These are phyloP conservation scores for Phlegmacium glaucopus DNA, from an alignment of 768 basidiomycete species.

Conservation along the genomic window DNA sequence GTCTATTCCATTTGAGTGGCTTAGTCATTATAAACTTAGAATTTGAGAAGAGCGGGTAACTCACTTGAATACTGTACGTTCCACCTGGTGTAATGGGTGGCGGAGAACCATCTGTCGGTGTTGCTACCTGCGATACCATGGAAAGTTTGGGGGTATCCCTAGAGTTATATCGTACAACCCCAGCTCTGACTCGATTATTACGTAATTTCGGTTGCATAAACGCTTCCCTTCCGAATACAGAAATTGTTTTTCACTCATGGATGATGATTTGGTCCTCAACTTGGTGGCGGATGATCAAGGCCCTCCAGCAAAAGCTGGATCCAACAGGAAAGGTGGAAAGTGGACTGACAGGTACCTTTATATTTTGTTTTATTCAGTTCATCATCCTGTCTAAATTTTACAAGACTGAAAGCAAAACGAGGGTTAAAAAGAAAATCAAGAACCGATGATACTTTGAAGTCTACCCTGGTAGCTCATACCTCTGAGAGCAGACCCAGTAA, in stretches of 20 bases:
- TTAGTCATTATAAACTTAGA: conserved; percentile 27
- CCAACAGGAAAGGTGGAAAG: conserved; percentile 55
- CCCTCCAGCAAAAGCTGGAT: conserved; percentile 19
- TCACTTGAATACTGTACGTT: conserved; percentile 71
- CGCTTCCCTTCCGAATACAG: not conserved
- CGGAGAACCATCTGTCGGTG: conserved; percentile 45
- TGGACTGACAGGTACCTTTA: conserved; percentile 72
- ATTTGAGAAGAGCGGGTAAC: conserved; percentile 22
- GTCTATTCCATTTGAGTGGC: conserved; percentile 49
- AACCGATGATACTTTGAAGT: conserved; percentile 29
- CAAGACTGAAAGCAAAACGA: conserved; percentile 74
- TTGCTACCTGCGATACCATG: conserved; percentile 39
- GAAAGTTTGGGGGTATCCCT: conserved; percentile 12
- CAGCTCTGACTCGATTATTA: conserved; percentile 25
- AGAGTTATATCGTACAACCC: conserved; percentile 6
- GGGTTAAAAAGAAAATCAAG: conserved; percentile 56
- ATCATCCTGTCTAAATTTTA: conserved; percentile 13
- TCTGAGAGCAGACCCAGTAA: conserved; percentile 16
- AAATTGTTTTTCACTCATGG: conserved; percentile 37
- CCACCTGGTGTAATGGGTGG: conserved; percentile 72
- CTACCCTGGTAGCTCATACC: not conserved
- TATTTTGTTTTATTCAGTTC: conserved; percentile 1
- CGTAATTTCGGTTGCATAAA: conserved; percentile 12
- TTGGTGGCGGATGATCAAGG: conserved; percentile 42
- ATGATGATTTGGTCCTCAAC: conserved; percentile 76